phyloP scores from a whole-genome alignment of 1,284 basidiomycete genomes.

The Leccinum pallidistipes region DNA sequence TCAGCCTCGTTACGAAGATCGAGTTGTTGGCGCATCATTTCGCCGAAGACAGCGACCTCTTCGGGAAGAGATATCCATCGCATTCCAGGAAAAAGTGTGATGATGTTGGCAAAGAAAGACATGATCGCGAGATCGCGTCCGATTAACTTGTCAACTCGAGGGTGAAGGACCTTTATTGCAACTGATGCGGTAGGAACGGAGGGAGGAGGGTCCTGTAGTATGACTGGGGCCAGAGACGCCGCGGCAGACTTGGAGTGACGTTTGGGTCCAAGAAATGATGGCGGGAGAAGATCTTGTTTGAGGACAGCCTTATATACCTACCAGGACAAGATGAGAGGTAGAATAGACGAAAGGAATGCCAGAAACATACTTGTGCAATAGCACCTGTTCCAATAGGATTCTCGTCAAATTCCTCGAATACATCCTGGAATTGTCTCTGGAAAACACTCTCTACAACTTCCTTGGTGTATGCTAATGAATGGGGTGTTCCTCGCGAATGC shows the following conservation, averaged over 20 bases:
- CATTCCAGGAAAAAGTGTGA: slow-evolving; percentile 89
- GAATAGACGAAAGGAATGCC: neutral
- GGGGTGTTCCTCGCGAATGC: slow-evolving; percentile 88
- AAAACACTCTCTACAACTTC: slow-evolving; percentile 86
- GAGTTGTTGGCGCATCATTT: slow-evolving; percentile 97
- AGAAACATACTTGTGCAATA: slow-evolving; percentile 82
- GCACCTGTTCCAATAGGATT: slow-evolving; percentile 96
- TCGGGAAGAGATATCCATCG: slow-evolving; percentile 96
- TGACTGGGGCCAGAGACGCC: slow-evolving; percentile 52
- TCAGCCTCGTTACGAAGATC: slow-evolving; percentile 90
- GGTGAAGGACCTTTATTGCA: slow-evolving; percentile 96
- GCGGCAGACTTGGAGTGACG: slow-evolving; percentile 50
- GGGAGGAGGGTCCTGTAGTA: slow-evolving; percentile 60
- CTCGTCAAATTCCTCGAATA: slow-evolving; percentile 90
- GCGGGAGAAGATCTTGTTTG: slow-evolving; percentile 80
- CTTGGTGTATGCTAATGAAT: slow-evolving; percentile 83
- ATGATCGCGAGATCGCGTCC: slow-evolving; percentile 91
- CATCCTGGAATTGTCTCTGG: slow-evolving; percentile 77
- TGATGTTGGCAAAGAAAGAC: slow-evolving; percentile 83
- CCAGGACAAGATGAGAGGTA: slow-evolving; percentile 5
- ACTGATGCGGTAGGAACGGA: slow-evolving; percentile 80
- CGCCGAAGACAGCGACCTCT: slow-evolving; percentile 92
- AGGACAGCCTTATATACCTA: slow-evolving; percentile 88
- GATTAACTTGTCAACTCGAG: slow-evolving; percentile 80
- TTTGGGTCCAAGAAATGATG: slow-evolving; percentile 72